Conservation (phyloP, 805 yeast species). For the Candida insectalens region DNA sequence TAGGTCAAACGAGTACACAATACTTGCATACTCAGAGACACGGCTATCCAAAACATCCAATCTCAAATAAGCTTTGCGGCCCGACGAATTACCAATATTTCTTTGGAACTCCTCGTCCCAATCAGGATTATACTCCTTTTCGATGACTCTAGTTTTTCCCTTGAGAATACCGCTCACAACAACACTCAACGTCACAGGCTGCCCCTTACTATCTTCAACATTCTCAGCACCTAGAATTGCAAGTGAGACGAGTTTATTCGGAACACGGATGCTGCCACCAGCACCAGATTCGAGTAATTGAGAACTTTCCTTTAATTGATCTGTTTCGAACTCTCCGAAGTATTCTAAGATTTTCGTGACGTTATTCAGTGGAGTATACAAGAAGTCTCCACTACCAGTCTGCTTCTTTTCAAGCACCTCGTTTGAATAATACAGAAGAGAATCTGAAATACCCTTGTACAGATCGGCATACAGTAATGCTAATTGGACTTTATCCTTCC, state of each 20-base stretch:
- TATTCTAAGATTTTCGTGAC: conserved; percentile 13
- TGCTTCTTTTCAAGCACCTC: conserved; percentile 10
- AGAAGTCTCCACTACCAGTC: conserved; percentile 5
- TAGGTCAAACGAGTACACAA: conserved; percentile 9
- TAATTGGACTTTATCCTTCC: conserved; percentile 57
- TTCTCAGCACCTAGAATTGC: conserved; percentile 20
- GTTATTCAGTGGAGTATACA: conserved; percentile 21
- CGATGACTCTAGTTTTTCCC: conserved; percentile 52
- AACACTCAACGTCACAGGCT: conserved; percentile 18
- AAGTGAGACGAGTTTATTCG: conserved; percentile 15
- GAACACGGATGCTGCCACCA: not conserved
- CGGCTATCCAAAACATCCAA: not conserved
- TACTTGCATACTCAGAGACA: conserved; percentile 10
- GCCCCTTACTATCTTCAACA: conserved; percentile 22
- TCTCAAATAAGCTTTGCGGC: not conserved
- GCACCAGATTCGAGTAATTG: conserved; percentile 3
- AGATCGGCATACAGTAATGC: conserved; percentile 54
- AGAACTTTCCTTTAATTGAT: conserved; percentile 9
- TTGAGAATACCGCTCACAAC: conserved; percentile 13
- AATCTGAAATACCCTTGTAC: conserved; percentile 54
- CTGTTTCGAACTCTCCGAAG: conserved; percentile 5
- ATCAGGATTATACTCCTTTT: conserved; percentile 55
- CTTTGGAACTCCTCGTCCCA: conserved; percentile 85
- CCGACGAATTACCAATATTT: conserved; percentile 5
- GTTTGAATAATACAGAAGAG: conserved; percentile 42